Base-by-base conservation (phyloP, 176 grass and related monocot genomes). In the Cenchrus americanus region DNA sequence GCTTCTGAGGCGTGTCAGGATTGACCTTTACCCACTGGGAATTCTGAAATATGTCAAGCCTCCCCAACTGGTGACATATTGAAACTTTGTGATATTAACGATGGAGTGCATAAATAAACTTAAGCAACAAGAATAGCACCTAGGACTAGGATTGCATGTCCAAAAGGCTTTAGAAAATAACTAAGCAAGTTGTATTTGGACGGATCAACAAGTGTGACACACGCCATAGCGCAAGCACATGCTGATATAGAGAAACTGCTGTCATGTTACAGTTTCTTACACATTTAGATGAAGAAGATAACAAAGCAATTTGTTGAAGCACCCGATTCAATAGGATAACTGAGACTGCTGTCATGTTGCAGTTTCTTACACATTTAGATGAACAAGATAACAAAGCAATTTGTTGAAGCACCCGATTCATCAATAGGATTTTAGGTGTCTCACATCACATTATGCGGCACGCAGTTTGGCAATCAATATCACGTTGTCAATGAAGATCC, bases 1-100 rank as follows among this genome's bases (percentile, higher is more conserved):
- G 93, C 89, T 93, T 98, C 87, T 95, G 93, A 22, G 93, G 96
- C 2, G 92, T 85, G 82, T 95, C 96, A 26, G 91, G 96, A 80
- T 98, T 95, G 60, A 98, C 96, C 83, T 95, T 95, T 77, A 93
- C 91, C 69, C 89, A 98, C 21, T 80, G 85, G 7, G 92, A 89
- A 74, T 86, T 82, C 51, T 85, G 83, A 75, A 93, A 95, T 27
- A 92, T 85, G 26, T 93, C 89, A 18, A 92, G 87, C 58, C 82
- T 75, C 67, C 90, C 87, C 80, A 95, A 76, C 91, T 98, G 63
- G 42, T 83, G 21, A 78, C 37, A 48, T n/a, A 21, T 78, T 5
- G 32, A 74, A 49, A 71, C 41, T 61, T 17, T 71, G 51, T 21
- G 61, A 44, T 42, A 40, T 71, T 13, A 81, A 10, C 22, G 47